These are phyloP conservation scores for Mycena galericulata DNA, from an alignment of 768 basidiomycete species.

Conservation along the genomic window DNA sequence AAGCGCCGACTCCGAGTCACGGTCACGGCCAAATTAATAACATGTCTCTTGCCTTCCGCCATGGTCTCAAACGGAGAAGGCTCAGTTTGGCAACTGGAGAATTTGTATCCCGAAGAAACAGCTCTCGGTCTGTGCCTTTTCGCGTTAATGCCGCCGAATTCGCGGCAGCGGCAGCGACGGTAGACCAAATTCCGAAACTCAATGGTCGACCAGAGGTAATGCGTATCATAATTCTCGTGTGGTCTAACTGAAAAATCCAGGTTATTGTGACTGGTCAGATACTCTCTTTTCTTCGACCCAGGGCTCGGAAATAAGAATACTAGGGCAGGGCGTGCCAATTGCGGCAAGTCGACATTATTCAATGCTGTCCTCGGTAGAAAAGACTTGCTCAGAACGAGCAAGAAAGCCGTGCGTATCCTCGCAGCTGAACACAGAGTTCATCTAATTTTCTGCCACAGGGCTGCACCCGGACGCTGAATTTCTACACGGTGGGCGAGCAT, in stretches of 20 bases:
- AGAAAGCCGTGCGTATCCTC: conserved; percentile 70
- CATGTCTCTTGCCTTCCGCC: conserved; percentile 13
- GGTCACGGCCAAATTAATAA: background rate
- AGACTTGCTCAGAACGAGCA: conserved; percentile 71
- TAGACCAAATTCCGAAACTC: conserved; percentile 52
- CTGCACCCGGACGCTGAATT: conserved; percentile 77
- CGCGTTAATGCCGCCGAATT: conserved; percentile 51
- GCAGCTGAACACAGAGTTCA: background rate
- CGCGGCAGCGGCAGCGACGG: conserved; percentile 52
- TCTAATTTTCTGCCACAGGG: conserved; percentile 57
- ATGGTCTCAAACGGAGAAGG: conserved; percentile 13
- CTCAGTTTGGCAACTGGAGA: background rate
- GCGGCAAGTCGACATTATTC: conserved; percentile 80
- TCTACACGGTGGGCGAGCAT: conserved; percentile 73
- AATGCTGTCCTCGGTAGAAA: conserved; percentile 75
- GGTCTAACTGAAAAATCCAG: conserved; percentile 38
- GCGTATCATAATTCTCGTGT: background rate
- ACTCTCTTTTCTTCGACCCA: background rate
- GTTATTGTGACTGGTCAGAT: conserved; percentile 59
- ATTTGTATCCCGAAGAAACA: background rate
- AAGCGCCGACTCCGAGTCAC: background rate
- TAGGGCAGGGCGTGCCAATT: conserved; percentile 77
- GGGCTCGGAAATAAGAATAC: background rate
- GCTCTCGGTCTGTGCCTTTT: conserved; percentile 7
- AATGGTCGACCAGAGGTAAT: conserved; percentile 58